Conservation (phyloP, 176 grass and related monocot genomes). For the Triticum urartu region DNA sequence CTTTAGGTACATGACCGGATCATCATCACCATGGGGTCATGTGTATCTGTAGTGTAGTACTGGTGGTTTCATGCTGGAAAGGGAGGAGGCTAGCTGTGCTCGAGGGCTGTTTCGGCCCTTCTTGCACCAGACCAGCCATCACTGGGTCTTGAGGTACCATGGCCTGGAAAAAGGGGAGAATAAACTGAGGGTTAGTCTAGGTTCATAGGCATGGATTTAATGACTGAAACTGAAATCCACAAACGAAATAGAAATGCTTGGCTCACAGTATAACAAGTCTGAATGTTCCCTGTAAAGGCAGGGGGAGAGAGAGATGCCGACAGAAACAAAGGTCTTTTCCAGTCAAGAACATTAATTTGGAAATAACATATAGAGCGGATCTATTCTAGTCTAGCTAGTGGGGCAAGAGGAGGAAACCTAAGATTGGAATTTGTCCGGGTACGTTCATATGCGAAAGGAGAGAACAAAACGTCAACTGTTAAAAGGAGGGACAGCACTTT, state of each 20-base stretch:
- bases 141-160: constrained; percentile 7
- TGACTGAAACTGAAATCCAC: neutral
- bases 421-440: constrained; percentile 17
- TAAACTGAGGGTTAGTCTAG: neutral
- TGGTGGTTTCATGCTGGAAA: constrained; percentile 17
- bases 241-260: too few species aligned
- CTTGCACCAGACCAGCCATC: neutral
- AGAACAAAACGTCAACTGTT: constrained; percentile 13
- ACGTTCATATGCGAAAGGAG: neutral
- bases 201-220: neutral
- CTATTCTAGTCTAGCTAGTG: neutral
- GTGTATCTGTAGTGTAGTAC: constrained; percentile 17
- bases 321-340: neutral
- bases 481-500: neutral
- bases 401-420: neutral
- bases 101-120: neutral
- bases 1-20: neutral
- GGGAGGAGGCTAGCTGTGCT: neutral
- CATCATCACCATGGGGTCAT: constrained; percentile 1
- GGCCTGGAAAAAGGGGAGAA: neutral
- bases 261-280: neutral
- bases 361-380: too few species aligned
- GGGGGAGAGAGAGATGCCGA: neutral
- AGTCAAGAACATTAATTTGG: neutral
- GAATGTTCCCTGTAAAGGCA: neutral